phyloP scores from a whole-genome alignment of 768 basidiomycete species.

The Tylopilus balloui region DNA sequence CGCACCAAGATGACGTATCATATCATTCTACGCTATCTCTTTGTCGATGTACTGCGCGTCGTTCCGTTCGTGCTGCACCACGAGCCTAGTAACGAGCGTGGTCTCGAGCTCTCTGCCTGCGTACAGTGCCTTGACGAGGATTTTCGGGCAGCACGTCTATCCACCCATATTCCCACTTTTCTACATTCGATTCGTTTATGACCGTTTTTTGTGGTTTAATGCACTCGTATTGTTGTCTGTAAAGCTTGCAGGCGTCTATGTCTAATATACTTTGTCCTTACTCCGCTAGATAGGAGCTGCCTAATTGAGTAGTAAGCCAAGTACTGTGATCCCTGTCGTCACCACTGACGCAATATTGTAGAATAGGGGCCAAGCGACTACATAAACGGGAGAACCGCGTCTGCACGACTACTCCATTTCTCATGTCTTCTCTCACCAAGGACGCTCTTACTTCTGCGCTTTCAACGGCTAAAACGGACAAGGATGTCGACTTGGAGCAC shows the following conservation, averaged over 20 bases:
- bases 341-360: constrained; percentile 21
- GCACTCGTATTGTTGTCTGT: background rate
- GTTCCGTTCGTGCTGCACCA: constrained; percentile 51
- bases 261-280: constrained; percentile 8
- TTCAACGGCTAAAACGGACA: constrained; percentile 21
- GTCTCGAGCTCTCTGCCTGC: constrained; percentile 43
- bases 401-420: background rate
- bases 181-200: constrained; percentile 5
- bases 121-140: constrained; percentile 21
- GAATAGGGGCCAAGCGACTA: constrained; percentile 11
- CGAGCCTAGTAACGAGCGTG: constrained; percentile 65
- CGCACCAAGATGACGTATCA: constrained; percentile 29
- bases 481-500: constrained; percentile 22
- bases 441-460: constrained; percentile 6
- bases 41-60: constrained; percentile 59
- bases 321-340: constrained; percentile 6
- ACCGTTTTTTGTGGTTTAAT: constrained; percentile 1
- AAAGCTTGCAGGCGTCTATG: constrained; percentile 9
- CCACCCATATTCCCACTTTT: constrained; percentile 1
- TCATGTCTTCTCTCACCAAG: constrained; percentile 18
- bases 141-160: constrained; percentile 23
- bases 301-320: no score
- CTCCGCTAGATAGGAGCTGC: background rate
- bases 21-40: constrained; percentile 33
- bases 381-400: background rate